Evolutionary conservation across 2,329 filamentous ascomycete genomes (phyloP).

Genomic region (Lachnellula suecica): DNA sequence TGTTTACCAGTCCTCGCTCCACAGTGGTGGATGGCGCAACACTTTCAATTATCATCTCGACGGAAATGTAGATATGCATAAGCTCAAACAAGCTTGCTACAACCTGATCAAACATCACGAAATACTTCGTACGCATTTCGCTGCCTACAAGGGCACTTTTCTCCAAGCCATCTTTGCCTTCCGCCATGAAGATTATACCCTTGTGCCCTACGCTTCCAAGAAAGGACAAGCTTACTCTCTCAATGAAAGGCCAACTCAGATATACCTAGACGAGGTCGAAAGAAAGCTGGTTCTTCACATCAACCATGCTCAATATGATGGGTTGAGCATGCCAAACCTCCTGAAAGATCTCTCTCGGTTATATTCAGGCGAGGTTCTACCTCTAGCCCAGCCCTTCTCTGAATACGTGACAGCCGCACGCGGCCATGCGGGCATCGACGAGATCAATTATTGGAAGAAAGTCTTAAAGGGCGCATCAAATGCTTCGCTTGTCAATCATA

Average conservation of each 20-base stretch:
- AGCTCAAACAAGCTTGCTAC: slow-evolving; percentile 6
- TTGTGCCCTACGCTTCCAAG: neutral
- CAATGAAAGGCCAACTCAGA: neutral
- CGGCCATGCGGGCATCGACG: neutral
- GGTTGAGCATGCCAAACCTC: slow-evolving; percentile 51
- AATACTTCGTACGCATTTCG: slow-evolving; percentile 16
- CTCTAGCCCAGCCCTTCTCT: neutral
- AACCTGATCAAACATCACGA: slow-evolving; percentile 3
- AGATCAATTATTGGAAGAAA: neutral
- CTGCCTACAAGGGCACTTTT: neutral
- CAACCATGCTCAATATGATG: slow-evolving; percentile 62
- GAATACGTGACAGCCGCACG: slow-evolving; percentile 19
- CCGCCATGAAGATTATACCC: neutral
- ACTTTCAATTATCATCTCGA: slow-evolving; percentile 13
- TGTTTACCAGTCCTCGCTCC: slow-evolving; percentile 3
- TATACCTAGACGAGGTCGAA: neutral
- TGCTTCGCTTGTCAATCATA: neutral
- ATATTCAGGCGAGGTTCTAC: slow-evolving; percentile 1
- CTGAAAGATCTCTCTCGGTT: slow-evolving; percentile 3
- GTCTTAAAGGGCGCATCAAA: neutral
- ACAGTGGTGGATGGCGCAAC: slow-evolving; percentile 10
- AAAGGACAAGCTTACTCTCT: neutral
- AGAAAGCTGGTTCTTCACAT: slow-evolving; percentile 28
- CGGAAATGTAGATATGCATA: slow-evolving; percentile 2
- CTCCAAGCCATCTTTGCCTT: slow-evolving; percentile 14